A percentile compares a stretch with the other conserved stretches of the same genome.
These are phyloP conservation scores for Amphicarpaea edgeworthii DNA, from an alignment of 306 rosid species.

Conservation along the genomic window DNA sequence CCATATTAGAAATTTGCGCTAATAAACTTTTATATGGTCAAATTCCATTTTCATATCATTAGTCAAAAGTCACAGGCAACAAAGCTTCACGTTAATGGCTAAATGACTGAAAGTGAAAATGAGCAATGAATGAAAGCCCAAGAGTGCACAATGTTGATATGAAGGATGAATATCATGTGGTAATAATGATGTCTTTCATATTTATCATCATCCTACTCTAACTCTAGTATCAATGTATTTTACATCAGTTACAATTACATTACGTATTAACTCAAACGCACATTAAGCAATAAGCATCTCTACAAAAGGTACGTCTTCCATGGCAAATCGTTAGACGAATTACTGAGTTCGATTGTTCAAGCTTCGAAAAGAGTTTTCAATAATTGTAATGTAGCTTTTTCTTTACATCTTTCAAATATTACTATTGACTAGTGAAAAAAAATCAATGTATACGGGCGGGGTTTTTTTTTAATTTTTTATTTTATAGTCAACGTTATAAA, in stretches of 20 bases:
- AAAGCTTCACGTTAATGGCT: background rate
- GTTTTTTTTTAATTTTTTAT: no score
- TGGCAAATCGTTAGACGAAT: background rate
- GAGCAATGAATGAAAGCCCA: background rate
- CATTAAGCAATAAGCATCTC: no score
- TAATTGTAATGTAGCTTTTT: background rate
- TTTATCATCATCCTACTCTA: no score
- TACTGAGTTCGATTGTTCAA: background rate
- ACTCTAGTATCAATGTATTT: no score
- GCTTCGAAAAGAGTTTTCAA: background rate
- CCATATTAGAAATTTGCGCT: no score
- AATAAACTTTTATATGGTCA: no score
- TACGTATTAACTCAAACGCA: no score
- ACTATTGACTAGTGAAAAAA: background rate
- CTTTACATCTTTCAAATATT: background rate
- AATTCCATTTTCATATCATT: background rate
- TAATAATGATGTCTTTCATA: background rate
- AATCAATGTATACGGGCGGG: no score
- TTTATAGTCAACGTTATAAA: no score
- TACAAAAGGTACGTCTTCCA: no score
- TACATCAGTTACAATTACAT: no score
- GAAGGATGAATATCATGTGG: background rate
- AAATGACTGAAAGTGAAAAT: background rate
- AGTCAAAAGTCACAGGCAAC: background rate
- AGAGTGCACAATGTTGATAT: background rate